Evolutionary conservation across 1,284 basidiomycete species (phyloP).

Genomic region (Agaricales sp.): DNA sequence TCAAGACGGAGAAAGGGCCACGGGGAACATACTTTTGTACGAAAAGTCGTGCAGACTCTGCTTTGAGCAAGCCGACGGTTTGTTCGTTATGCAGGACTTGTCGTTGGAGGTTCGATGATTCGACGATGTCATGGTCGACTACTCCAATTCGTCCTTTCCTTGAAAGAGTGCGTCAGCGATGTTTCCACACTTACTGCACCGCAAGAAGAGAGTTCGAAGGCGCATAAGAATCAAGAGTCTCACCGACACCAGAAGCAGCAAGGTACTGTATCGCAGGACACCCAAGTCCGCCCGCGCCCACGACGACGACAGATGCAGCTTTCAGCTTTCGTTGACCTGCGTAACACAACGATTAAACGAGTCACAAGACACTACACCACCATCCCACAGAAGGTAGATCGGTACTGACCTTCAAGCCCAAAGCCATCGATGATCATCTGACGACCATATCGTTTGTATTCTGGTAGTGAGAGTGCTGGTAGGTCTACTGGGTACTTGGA

Average conservation of each 20-base stretch:
- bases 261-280: slow-evolving; percentile 95
- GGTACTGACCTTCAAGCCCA: slow-evolving; percentile 78
- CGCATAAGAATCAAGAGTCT: slow-evolving; percentile 15
- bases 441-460: slow-evolving; percentile 88
- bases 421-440: slow-evolving; percentile 95
- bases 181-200: too few species aligned
- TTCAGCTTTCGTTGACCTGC: slow-evolving; percentile 75
- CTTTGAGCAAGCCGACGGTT: slow-evolving; percentile 78
- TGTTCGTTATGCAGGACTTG: slow-evolving; percentile 85
- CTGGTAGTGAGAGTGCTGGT: slow-evolving; percentile 19
- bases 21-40: slow-evolving; percentile 40
- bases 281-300: slow-evolving; percentile 94
- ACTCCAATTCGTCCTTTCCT: slow-evolving; percentile 72
- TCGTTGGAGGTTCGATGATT: slow-evolving; percentile 88
- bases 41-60: slow-evolving; percentile 67
- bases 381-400: too few species aligned
- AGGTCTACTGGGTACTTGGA: too few species aligned
- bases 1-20: background rate
- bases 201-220: slow-evolving; percentile 7
- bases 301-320: slow-evolving; percentile 69
- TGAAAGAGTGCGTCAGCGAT: too few species aligned
- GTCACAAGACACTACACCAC: slow-evolving; percentile 4
- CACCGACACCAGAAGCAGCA: slow-evolving; percentile 85
- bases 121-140: slow-evolving; percentile 87
- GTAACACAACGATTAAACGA: slow-evolving; percentile 3